Percentiles rank a stretch among this genome's conserved stretches.
These are phyloP conservation scores for Volvariella volvacea DNA, from an alignment of 1,284 basidiomycete genomes.

Conservation along the genomic window DNA sequence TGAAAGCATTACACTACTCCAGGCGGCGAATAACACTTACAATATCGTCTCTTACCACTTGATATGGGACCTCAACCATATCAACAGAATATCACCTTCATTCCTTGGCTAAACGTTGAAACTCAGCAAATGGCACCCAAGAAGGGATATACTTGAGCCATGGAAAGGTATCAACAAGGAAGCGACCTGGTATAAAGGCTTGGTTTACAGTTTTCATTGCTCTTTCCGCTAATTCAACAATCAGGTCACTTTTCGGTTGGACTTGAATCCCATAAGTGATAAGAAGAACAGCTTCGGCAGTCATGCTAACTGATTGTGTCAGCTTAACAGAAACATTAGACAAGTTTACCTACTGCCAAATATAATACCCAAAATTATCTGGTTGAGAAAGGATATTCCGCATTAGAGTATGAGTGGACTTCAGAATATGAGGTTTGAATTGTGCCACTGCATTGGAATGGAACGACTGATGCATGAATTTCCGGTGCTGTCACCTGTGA, in stretches of 20 bases:
- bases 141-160: conserved; percentile 27
- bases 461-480: background rate
- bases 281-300: conserved; percentile 14
- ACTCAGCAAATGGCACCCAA: conserved; percentile 36
- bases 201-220: conserved; percentile 1
- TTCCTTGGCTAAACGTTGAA: conserved; percentile 28
- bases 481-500: no score
- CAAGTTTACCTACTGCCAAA: conserved; percentile 16
- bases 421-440: background rate
- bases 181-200: conserved; percentile 11
- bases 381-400: background rate
- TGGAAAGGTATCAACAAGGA: conserved; percentile 11
- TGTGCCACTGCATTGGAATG: background rate
- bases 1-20: no score
- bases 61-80: conserved; percentile 25
- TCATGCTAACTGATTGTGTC: conserved; percentile 12
- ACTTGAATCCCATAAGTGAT: conserved; percentile 5
- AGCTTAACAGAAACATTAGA: background rate
- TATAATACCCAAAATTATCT: conserved; percentile 15
- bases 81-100: conserved; percentile 16
- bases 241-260: conserved; percentile 7
- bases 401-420: background rate
- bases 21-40: background rate
- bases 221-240: conserved; percentile 9
- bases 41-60: conserved; percentile 14